Percentiles rank a stretch among this genome's conserved stretches.
These are phyloP conservation scores for Cryphonectria nitschkei DNA, from an alignment of 2,329 filamentous ascomycete species.

Conservation along the genomic window DNA sequence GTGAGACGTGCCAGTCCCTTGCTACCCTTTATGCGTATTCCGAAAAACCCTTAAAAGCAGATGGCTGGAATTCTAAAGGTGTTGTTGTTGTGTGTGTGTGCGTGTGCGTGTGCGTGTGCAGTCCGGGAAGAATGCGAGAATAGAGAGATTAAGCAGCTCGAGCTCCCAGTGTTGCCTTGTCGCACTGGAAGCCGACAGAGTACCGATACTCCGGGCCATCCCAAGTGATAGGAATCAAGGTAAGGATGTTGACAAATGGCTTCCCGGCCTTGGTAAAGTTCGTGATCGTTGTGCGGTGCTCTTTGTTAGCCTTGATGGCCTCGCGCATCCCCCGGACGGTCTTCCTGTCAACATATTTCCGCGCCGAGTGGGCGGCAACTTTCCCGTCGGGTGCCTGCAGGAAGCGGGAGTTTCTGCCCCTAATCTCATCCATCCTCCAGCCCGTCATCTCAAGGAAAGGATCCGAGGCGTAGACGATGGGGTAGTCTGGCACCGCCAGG, in stretches of 20 bases:
- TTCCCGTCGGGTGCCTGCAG: slow-evolving; percentile 75
- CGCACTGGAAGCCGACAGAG: slow-evolving; percentile 81
- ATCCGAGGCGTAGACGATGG: slow-evolving; percentile 84
- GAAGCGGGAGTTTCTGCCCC: slow-evolving; percentile 84
- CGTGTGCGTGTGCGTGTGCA: too few species aligned
- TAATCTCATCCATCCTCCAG: slow-evolving; percentile 73
- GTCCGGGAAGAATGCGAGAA: neutral
- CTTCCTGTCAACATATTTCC: slow-evolving; percentile 69
- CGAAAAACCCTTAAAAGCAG: slow-evolving; percentile 3
- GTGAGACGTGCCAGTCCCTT: neutral
- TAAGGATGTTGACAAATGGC: slow-evolving; percentile 78
- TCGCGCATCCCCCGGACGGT: slow-evolving; percentile 59
- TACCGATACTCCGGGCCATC: slow-evolving; percentile 68
- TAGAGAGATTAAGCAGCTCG: neutral
- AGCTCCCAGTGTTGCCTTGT: slow-evolving; percentile 31
- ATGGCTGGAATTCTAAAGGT: neutral
- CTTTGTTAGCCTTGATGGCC: slow-evolving; percentile 48
- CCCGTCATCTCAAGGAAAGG: slow-evolving; percentile 80
- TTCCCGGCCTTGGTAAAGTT: slow-evolving; percentile 85
- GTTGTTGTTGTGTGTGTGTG: neutral
- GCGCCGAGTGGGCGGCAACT: slow-evolving; percentile 60
- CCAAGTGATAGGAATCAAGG: slow-evolving; percentile 80
- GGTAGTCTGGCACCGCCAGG: slow-evolving; percentile 70
- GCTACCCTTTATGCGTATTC: neutral
- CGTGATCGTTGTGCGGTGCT: slow-evolving; percentile 60